phyloP scores from a whole-genome alignment of 768 basidiomycete genomes.

The Lactarius evosmus region DNA sequence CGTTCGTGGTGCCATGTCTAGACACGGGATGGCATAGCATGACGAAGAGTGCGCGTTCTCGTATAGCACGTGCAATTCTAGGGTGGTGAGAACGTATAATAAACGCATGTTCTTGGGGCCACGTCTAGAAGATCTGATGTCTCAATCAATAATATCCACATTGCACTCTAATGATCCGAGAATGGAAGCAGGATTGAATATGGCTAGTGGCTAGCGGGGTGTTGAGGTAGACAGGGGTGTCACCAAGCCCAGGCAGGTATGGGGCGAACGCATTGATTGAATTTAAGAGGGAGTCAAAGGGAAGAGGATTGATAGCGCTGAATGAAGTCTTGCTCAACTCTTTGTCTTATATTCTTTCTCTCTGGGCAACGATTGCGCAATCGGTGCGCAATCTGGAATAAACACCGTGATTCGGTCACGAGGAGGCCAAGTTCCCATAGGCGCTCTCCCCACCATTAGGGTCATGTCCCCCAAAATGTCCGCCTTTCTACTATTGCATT shows the following conservation, averaged over 20 bases:
- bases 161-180: not conserved
- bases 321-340: not conserved
- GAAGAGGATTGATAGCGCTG: not conserved
- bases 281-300: not conserved
- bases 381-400: conserved; percentile 16
- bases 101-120: not conserved
- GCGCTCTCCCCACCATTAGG: not conserved
- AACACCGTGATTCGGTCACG: not conserved
- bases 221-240: not conserved
- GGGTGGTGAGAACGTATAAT: conserved; percentile 9
- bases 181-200: conserved; percentile 13
- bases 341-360: conserved; percentile 4
- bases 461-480: not conserved
- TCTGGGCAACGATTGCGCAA: conserved; percentile 24
- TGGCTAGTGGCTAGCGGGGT: conserved; percentile 1
- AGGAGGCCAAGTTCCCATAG: not conserved
- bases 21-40: conserved; percentile 7
- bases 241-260: not conserved
- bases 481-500: not conserved
- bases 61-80: conserved; percentile 12
- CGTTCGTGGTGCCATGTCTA: not conserved
- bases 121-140: not conserved
- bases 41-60: conserved; percentile 13
- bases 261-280: not conserved
- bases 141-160: not conserved